Base-by-base conservation (phyloP, 1,284 basidiomycete species). In the Tetrapyrgos nigripes region DNA sequence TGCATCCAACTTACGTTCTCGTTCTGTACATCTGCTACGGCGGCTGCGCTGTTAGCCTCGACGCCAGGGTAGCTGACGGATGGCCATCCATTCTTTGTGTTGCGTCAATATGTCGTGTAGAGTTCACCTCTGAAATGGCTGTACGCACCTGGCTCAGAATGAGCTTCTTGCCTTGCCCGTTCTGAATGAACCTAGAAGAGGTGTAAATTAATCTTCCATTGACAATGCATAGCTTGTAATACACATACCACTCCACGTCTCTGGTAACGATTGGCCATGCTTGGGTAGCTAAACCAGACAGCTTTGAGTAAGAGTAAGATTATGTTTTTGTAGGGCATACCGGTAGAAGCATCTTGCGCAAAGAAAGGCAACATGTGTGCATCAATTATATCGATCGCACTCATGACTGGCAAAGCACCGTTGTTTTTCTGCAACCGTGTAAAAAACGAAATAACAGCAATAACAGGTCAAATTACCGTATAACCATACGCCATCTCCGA, bases 361-460 rank as follows among this genome's bases (percentile, higher is more conserved):
- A 93, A 93, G 76, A 91, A 93, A 4, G 91, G 90, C 40, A 92
- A 73, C 77, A 89, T 88, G 68, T 93, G 89, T 1, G 83, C 83
- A 62, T 90, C 85, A 59, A 93, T 83, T 37, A 81, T 78, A 67
- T 92, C 88, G 27, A 90, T 76, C 0, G 87, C 84, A 60, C 84
- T 73, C 52, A 93, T 76, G 17, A 92, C 84, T 44, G 80, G 74
- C 53, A 81, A 78, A 13, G 84, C 83, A 17, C 84, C 85, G 47
- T 78, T 81, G 26, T 77, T 69, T 61, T 78, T 76, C 65, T 84
- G 78, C 27, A 10, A 17, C 21, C 11, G 26, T 11, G 19, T 43
- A 31, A 44, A 29, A 21, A 29, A 17, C 27, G 3, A 24, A 6
- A 21, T 19, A 21, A 10, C 11, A 13, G n/a, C 19, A 11, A 14